These are phyloP conservation scores for Lipomyces spencermartinsiae DNA, from an alignment of 805 yeast genomes.

Conservation along the genomic window DNA sequence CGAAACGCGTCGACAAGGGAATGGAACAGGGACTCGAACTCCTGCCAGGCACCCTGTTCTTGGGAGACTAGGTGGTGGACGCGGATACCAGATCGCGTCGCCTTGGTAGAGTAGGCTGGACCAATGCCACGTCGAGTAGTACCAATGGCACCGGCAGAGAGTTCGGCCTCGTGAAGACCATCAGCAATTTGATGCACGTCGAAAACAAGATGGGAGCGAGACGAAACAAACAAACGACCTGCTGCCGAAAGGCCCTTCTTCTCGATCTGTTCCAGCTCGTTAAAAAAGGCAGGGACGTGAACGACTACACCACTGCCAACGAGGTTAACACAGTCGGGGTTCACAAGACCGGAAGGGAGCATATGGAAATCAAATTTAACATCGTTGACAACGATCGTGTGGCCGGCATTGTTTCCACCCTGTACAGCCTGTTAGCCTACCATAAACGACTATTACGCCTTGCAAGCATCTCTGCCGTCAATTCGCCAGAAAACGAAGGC, in stretches of 20 bases:
- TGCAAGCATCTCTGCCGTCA: not conserved
- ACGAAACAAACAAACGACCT: slow-evolving; percentile 82
- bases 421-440: slow-evolving; percentile 6
- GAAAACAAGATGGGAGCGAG: slow-evolving; percentile 95
- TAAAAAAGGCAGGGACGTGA: slow-evolving; percentile 90
- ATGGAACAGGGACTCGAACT: slow-evolving; percentile 77
- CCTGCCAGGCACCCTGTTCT: slow-evolving; percentile 91
- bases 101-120: slow-evolving; percentile 96
- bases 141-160: slow-evolving; percentile 83
- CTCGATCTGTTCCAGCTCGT: slow-evolving; percentile 81
- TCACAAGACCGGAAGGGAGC: slow-evolving; percentile 98
- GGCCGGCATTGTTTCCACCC: slow-evolving; percentile 99
- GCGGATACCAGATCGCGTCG: slow-evolving; percentile 94
- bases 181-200: slow-evolving; percentile 98
- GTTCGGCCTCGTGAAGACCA: slow-evolving; percentile 91
- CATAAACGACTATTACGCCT: not conserved
- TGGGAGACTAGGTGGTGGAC: slow-evolving; percentile 93
- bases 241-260: slow-evolving; percentile 69
- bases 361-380: slow-evolving; percentile 96
- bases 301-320: slow-evolving; percentile 97
- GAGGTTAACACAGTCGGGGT: slow-evolving; percentile 86
- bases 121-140: slow-evolving; percentile 99
- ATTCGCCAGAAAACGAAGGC: slow-evolving; percentile 8
- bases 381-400: slow-evolving; percentile 90
- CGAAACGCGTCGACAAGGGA: slow-evolving; percentile 80